phyloP scores from a whole-genome alignment of 352 stramenopile species.

The Pythium pectinolyticum region DNA sequence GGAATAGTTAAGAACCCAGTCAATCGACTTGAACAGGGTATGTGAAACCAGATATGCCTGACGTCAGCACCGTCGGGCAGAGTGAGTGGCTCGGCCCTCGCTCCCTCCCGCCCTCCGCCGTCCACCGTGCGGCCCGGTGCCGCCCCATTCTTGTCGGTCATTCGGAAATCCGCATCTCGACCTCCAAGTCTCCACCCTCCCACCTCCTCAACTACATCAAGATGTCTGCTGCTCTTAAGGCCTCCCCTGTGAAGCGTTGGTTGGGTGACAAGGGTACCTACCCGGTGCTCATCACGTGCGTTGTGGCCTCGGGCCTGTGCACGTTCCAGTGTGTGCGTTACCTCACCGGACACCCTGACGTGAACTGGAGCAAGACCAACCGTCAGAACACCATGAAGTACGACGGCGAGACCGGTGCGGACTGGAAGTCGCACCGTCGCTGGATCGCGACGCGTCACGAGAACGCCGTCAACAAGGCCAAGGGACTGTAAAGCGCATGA shows the following conservation, averaged over 20 bases:
- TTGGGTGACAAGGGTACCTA: slow-evolving; percentile 77
- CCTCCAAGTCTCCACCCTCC: slow-evolving; percentile 29
- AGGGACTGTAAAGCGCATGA: slow-evolving; percentile 44
- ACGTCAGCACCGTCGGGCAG: slow-evolving; percentile 29
- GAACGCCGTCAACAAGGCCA: slow-evolving; percentile 81
- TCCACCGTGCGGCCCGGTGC: neutral
- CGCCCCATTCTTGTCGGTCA: slow-evolving; percentile 31
- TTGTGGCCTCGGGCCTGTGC: slow-evolving; percentile 57
- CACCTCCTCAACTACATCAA: slow-evolving; percentile 24
- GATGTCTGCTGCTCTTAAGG: slow-evolving; percentile 48
- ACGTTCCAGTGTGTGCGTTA: slow-evolving; percentile 77
- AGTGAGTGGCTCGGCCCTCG: slow-evolving; percentile 13
- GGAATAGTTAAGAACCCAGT: neutral
- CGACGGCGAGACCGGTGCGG: slow-evolving; percentile 53
- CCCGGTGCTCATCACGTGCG: slow-evolving; percentile 73
- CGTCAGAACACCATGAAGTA: slow-evolving; percentile 71
- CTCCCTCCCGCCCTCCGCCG: slow-evolving; percentile 12
- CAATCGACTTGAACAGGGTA: slow-evolving; percentile 19
- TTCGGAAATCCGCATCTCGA: slow-evolving; percentile 63
- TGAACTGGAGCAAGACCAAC: slow-evolving; percentile 82
- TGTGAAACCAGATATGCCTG: neutral
- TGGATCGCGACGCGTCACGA: slow-evolving; percentile 67
- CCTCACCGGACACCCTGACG: slow-evolving; percentile 64
- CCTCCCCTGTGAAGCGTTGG: slow-evolving; percentile 64
- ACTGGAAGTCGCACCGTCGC: slow-evolving; percentile 79